Conservation (phyloP, 345 rosid genomes). For the Boechera retrofracta region DNA sequence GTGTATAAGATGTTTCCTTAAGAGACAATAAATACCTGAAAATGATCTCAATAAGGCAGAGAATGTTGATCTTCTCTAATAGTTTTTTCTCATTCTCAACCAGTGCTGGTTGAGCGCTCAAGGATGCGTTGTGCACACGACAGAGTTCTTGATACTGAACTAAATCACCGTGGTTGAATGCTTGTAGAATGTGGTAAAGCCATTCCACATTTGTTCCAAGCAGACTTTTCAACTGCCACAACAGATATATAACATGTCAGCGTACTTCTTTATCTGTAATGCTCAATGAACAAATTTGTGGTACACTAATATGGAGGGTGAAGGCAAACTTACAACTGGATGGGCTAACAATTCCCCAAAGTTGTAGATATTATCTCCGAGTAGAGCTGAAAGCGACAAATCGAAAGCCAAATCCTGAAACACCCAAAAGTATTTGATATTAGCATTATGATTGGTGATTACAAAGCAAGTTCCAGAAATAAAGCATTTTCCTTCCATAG, state of each 20-base stretch:
- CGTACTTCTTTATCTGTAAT: background rate
- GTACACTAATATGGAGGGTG: background rate
- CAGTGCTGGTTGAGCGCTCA: conserved; percentile 89
- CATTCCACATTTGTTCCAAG: conserved; percentile 88
- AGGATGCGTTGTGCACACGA: conserved; percentile 75
- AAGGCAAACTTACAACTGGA: conserved; percentile 70
- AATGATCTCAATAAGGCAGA: conserved; percentile 96
- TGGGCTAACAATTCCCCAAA: conserved; percentile 98
- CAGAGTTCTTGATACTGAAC: conserved; percentile 82
- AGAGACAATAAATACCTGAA: conserved; percentile 63
- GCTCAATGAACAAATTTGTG: background rate
- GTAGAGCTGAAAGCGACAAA: conserved; percentile 89
- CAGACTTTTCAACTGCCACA: conserved; percentile 79
- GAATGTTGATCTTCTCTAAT: conserved; percentile 92
- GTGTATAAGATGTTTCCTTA: background rate
- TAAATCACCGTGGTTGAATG: conserved; percentile 88
- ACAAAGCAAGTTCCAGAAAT: background rate
- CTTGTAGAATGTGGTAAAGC: conserved; percentile 93
- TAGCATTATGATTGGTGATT: conserved; percentile 6
- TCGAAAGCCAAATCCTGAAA: conserved; percentile 95
- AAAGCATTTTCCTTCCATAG: background rate
- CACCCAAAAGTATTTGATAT: background rate
- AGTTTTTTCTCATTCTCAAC: conserved; percentile 92
- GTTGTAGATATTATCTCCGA: conserved; percentile 97
- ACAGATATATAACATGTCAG: conserved; percentile 29